Conservation (phyloP, 768 basidiomycete species). For the Kwoniella sp. region DNA sequence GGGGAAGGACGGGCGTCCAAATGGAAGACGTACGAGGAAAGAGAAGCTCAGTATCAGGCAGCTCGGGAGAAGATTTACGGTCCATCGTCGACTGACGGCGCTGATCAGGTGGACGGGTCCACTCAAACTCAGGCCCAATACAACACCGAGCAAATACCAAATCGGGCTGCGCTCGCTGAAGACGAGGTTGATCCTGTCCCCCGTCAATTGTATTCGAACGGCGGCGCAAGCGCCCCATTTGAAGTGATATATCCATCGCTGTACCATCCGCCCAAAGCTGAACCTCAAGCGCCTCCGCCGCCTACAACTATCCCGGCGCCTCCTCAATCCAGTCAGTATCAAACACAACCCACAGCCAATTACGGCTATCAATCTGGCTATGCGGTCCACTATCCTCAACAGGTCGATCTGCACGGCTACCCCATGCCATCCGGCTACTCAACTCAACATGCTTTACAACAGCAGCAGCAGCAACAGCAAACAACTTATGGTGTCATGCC, state of each 20-base stretch:
- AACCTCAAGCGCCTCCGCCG: conserved; percentile 12
- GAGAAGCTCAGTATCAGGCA: conserved; percentile 43
- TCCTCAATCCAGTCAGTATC: conserved; percentile 15
- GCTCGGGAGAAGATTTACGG: conserved; percentile 45
- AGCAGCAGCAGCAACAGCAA: conserved; percentile 5
- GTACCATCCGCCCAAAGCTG: conserved; percentile 30
- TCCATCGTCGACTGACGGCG: conserved; percentile 4
- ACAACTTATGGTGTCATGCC: conserved; percentile 10
- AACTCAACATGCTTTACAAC: background rate
- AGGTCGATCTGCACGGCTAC: conserved; percentile 17
- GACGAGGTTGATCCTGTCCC: conserved; percentile 45
- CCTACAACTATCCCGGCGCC: background rate
- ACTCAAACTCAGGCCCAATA: background rate
- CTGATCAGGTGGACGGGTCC: background rate
- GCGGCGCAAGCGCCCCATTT: conserved; percentile 3
- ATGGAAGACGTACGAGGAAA: conserved; percentile 43
- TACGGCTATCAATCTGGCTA: conserved; percentile 19
- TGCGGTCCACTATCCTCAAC: conserved; percentile 16
- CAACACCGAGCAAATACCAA: background rate
- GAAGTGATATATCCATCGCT: conserved; percentile 43
- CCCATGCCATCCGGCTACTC: conserved; percentile 7
- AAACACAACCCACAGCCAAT: background rate
- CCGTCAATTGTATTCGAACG: conserved; percentile 26
- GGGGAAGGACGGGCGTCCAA: conserved; percentile 20
- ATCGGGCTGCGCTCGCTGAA: conserved; percentile 1